Evolutionary conservation across 2,329 filamentous ascomycete species (phyloP), one percentile per base, ranked within the genome.

Genomic region (Torrubiellomyces zombiae): DNA sequence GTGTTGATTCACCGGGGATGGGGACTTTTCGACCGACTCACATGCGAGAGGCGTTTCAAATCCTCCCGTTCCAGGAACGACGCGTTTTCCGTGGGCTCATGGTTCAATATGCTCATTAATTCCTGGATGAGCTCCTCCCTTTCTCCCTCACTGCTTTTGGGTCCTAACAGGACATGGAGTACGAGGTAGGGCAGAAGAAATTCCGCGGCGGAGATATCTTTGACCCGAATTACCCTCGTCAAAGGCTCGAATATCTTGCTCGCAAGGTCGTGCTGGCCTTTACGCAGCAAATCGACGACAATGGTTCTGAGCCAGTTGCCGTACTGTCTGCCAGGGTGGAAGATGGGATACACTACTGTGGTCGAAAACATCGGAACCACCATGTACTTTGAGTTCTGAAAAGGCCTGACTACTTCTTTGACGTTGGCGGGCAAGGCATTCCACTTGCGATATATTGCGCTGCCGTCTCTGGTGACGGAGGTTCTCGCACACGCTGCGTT

Each of bases 121-220:
- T 98, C 91, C 8, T 56, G 50, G n/a, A 70, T 58, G 17, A 94
- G 63, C 27, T 74, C 62, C 13, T 63, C 47, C 24, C 68, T 67
- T 35, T 85, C 69, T 27, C 63, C 39, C 14, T 75, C 61, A 2
- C 64, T 67, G 13, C 54, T 58, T 14, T 55, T 51, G 8, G 80
- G 71, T 14, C 77, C 78, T 8, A 92, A 60, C 12, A 94, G 67
- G 16, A 86, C 67, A 42, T 94, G 91, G 17, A 94, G 51, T 4
- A 80, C 74, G 10, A 85, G 63, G 44, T 89, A 95, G 1, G 89
- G 91, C 10, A 98, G 61, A 16, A 98, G 58, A 38, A 94, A 95
- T 21, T 78, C 78, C 0, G 85, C 71, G 16, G 93, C 85, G 0
- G 78, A 75, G 8, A 89, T 58, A 42, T 95, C 85, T 42, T 89